A percentile compares a stretch with the other conserved stretches of the same genome.
These are phyloP conservation scores for Phytophthora quininea DNA, from an alignment of 352 stramenopile genomes.

Conservation along the genomic window DNA sequence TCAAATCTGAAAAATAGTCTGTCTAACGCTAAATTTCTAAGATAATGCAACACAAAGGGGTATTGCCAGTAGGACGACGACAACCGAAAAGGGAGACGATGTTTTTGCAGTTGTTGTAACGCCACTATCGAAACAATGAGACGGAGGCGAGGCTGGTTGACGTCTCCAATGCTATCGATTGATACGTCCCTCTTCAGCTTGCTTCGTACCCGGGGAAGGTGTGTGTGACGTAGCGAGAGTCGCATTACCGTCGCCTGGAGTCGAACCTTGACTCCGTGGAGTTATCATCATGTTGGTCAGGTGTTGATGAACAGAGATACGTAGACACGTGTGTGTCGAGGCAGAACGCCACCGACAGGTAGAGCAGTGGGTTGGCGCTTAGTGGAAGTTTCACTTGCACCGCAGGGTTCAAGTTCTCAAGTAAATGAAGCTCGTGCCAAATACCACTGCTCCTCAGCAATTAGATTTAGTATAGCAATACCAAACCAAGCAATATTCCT, in stretches of 20 bases:
- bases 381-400: neutral
- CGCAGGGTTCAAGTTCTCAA: neutral
- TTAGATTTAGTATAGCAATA: neutral
- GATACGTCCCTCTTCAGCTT: too few species aligned
- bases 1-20: too few species aligned
- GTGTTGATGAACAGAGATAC: too few species aligned
- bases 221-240: neutral
- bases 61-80: too few species aligned
- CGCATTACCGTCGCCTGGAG: neutral
- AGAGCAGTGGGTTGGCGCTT: neutral
- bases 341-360: neutral
- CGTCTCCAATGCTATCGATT: too few species aligned
- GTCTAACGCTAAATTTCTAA: too few species aligned
- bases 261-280: neutral
- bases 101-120: too few species aligned
- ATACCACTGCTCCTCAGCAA: neutral
- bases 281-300: neutral
- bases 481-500: neutral
- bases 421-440: neutral
- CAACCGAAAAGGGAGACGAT: too few species aligned
- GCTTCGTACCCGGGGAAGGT: too few species aligned
- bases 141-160: too few species aligned
- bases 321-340: neutral
- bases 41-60: too few species aligned
- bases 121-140: too few species aligned